Conservation (phyloP, 2,329 filamentous ascomycete species). For the Scorias spongiosa region DNA sequence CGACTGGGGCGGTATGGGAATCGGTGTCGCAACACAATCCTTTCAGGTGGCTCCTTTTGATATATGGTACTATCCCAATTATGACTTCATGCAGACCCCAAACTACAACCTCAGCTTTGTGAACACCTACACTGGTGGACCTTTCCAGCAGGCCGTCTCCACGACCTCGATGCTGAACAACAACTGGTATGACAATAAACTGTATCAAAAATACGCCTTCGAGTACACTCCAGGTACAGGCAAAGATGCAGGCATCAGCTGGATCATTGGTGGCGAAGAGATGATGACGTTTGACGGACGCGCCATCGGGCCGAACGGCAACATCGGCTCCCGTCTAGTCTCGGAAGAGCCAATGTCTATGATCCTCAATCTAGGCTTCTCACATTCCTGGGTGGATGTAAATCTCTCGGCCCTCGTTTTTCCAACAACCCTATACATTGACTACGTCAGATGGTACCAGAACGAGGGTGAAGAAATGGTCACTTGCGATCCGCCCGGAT, state of each 20-base stretch:
- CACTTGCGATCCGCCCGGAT: constrained; percentile 41
- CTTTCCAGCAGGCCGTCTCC: constrained; percentile 42
- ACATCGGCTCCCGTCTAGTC: constrained; percentile 33
- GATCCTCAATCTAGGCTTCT: constrained; percentile 39
- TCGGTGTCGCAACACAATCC: constrained; percentile 33
- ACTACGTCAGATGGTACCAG: constrained; percentile 42
- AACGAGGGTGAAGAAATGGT: constrained; percentile 31
- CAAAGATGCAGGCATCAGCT: constrained; percentile 32
- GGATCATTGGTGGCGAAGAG: constrained; percentile 37
- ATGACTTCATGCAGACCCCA: constrained; percentile 36
- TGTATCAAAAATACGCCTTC: constrained; percentile 41
- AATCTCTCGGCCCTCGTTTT: constrained; percentile 31
- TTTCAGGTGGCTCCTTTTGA: constrained; percentile 37
- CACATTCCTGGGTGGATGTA: constrained; percentile 34
- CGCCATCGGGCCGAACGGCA: constrained; percentile 39
- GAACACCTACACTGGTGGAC: constrained; percentile 39
- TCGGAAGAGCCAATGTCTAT: constrained; percentile 40
- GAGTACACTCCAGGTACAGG: constrained; percentile 37
- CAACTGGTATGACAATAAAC: constrained; percentile 38
- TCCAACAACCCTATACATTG: constrained; percentile 37
- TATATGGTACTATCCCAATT: constrained; percentile 36
- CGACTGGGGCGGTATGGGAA: constrained; percentile 23
- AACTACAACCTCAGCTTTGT: constrained; percentile 32
- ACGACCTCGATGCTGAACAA: constrained; percentile 40
- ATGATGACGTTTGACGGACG: constrained; percentile 38